Conservation (phyloP, 805 yeast species). For the Candida chilensis region DNA sequence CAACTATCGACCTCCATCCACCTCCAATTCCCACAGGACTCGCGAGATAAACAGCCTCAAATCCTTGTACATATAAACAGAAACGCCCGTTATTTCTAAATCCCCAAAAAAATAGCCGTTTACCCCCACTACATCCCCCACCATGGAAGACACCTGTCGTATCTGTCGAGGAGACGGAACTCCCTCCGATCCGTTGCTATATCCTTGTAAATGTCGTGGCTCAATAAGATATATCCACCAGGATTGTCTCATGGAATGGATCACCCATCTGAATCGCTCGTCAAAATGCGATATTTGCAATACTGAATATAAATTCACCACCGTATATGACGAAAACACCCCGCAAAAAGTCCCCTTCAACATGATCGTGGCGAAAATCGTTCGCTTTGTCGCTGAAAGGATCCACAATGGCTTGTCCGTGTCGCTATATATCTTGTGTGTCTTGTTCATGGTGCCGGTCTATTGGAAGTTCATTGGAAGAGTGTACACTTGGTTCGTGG, state of each 20-base stretch:
- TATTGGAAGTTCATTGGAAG: constrained; percentile 49
- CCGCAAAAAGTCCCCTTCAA: constrained; percentile 52
- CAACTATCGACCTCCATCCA: too few relatives aligned
- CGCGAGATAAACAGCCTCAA: too few relatives aligned
- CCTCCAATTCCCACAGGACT: too few relatives aligned
- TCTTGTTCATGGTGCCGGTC: constrained; percentile 45
- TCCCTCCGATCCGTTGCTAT: constrained; percentile 65
- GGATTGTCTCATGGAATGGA: constrained; percentile 86
- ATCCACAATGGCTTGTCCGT: constrained; percentile 12
- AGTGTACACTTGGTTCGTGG: constrained; percentile 45
- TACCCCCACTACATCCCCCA: neutral
- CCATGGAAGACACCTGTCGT: constrained; percentile 60
- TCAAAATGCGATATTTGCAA: constrained; percentile 86
- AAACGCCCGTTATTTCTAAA: too few relatives aligned
- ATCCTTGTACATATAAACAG: too few relatives aligned
- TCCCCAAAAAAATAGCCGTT: too few relatives aligned
- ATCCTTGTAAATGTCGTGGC: constrained; percentile 93
- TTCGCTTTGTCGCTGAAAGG: constrained; percentile 7
- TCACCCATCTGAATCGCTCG: constrained; percentile 53
- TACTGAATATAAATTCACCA: constrained; percentile 57
- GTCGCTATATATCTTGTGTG: constrained; percentile 27
- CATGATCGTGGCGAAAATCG: constrained; percentile 32
- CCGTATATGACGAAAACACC: constrained; percentile 56
- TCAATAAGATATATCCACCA: constrained; percentile 91
- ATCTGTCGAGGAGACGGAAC: constrained; percentile 93